phyloP scores from a whole-genome alignment of 352 stramenopile species.

The Pythium periplocum region DNA sequence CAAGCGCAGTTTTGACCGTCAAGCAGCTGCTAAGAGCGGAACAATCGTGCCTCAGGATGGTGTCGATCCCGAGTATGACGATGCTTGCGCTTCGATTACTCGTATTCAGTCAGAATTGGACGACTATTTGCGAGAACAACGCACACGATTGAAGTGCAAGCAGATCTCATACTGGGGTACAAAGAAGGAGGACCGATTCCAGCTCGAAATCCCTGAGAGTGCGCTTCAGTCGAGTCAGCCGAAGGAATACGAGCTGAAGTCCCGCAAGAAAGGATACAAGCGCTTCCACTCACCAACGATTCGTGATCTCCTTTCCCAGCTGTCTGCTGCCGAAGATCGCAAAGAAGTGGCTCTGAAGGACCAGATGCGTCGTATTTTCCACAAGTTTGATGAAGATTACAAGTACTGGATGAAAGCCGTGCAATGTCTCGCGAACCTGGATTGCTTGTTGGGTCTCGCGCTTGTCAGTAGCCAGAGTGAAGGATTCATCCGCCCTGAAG shows the following conservation, averaged over 20 bases:
- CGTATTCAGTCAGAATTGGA: slow-evolving; percentile 88
- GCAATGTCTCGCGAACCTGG: slow-evolving; percentile 90
- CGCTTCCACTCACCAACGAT: slow-evolving; percentile 90
- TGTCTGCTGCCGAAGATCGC: slow-evolving; percentile 74
- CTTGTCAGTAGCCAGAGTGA: slow-evolving; percentile 91
- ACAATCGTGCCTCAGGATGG: slow-evolving; percentile 92
- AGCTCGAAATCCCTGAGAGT: slow-evolving; percentile 90
- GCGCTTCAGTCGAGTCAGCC: slow-evolving; percentile 77
- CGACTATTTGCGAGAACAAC: slow-evolving; percentile 83
- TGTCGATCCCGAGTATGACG: slow-evolving; percentile 94
- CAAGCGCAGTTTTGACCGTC: slow-evolving; percentile 95
- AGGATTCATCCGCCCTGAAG: slow-evolving; percentile 87
- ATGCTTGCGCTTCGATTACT: slow-evolving; percentile 84
- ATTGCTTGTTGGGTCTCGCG: slow-evolving; percentile 94
- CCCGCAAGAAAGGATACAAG: slow-evolving; percentile 90
- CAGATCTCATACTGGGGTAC: slow-evolving; percentile 93
- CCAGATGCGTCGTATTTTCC: slow-evolving; percentile 91
- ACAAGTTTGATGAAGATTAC: slow-evolving; percentile 95
- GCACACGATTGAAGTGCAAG: slow-evolving; percentile 64
- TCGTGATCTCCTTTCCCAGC: slow-evolving; percentile 62
- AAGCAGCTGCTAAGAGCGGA: slow-evolving; percentile 84
- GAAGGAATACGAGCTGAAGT: slow-evolving; percentile 94
- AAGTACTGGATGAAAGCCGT: slow-evolving; percentile 92
- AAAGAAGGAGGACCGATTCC: slow-evolving; percentile 92
- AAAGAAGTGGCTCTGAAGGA: slow-evolving; percentile 84